Evolutionary conservation across 2,329 filamentous ascomycete species (phyloP), one percentile per base, ranked within the genome.

Genomic region (Microsporum canis): DNA sequence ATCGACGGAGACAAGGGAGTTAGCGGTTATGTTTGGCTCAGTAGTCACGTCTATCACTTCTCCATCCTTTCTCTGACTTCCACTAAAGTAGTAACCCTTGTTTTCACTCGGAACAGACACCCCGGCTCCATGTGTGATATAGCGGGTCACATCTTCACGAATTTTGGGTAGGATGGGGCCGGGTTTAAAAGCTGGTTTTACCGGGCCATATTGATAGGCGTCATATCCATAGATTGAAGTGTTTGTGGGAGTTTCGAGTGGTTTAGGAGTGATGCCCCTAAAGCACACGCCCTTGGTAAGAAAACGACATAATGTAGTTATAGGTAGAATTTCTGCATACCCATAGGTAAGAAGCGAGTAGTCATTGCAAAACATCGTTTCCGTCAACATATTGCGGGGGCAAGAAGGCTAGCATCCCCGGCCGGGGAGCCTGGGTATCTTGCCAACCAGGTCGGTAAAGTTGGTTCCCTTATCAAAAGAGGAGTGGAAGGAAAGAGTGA

Each of bases 31-130:
- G 1, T 75, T 74, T 0, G 70, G 67, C 34, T 78, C 75, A 3
- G 33, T 8, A 10, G n/a, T 12, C 0, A 62, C 59, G 5, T 68
- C 59, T 49, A 88, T 79, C 0, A 77, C 72, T 0, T 82, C 83
- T 66, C 74, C 78, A 10, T 72, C 71, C 0, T 76, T 70, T 0
- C 82, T 78, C 12, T 76, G 80, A 70, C 86, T 73, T 0, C 87
- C 87, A 0, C 84, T 82, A 65, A 89, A 88, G 66, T 89, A 89
- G 76, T 84, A 89, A 0, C 84, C 85, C 65, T 84, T 79, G 64
- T 88, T 85, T 70, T 89, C 87, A 0, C 85, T 88, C 0, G 86
- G 86, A 0, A 82, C 84, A 49, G 77, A 88, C 8, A 79, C 84
- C 0, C 79, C 80, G 1, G 81, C 87, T 17, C 87, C 87, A 64